phyloP scores from a whole-genome alignment of 2,329 filamentous ascomycete species.

The Cladosporium cucumerinum region DNA sequence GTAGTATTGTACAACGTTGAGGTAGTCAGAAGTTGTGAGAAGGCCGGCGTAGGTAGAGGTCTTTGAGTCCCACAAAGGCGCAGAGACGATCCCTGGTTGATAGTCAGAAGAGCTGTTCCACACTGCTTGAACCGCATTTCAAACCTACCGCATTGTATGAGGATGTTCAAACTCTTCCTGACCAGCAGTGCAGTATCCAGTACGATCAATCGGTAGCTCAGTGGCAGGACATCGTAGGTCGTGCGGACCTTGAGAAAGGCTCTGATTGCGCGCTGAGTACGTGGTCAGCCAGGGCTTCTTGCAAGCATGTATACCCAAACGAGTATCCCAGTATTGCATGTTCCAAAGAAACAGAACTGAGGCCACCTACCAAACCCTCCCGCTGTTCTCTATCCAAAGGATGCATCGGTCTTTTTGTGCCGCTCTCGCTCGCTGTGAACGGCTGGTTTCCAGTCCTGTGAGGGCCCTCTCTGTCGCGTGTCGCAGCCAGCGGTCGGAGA shows the following conservation, averaged over 20 bases:
- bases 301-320: background rate
- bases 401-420: conserved; percentile 33
- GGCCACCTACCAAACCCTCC: conserved; percentile 66
- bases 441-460: background rate
- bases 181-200: conserved; percentile 94
- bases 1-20: conserved; percentile 99
- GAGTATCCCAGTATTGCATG: background rate
- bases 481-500: conserved; percentile 28
- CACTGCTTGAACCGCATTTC: background rate
- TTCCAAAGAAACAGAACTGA: conserved; percentile 10
- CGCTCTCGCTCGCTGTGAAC: background rate
- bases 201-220: conserved; percentile 92
- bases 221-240: conserved; percentile 94
- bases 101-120: conserved; percentile 14
- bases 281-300: conserved; percentile 6
- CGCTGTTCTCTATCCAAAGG: conserved; percentile 72
- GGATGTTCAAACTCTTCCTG: conserved; percentile 92
- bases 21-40: conserved; percentile 93
- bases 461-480: conserved; percentile 25
- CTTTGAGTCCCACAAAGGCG: conserved; percentile 93
- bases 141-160: conserved; percentile 83
- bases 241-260: conserved; percentile 95
- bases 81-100: conserved; percentile 82
- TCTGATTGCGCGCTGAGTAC: conserved; percentile 74
- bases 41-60: conserved; percentile 90